phyloP scores from a whole-genome alignment of 306 rosid species.

The Castanea mollissima region DNA sequence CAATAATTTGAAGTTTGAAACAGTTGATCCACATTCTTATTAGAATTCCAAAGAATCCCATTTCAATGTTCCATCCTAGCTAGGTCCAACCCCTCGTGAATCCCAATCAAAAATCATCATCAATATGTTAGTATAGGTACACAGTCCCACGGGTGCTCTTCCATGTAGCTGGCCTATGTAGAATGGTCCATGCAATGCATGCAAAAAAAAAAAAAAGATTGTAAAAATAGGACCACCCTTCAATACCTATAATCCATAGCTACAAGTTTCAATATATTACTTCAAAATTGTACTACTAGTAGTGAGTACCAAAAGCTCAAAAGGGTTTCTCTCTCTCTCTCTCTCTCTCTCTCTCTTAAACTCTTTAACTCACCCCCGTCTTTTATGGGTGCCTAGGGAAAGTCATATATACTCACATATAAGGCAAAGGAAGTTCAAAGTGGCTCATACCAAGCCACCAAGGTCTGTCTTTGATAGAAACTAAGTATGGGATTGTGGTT shows the following conservation, averaged over 20 bases:
- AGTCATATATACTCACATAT: too few species aligned
- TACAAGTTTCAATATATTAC: slow-evolving; percentile 45
- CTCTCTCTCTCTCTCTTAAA: not conserved
- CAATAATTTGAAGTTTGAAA: not conserved
- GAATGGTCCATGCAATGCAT: slow-evolving; percentile 33
- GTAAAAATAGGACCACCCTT: slow-evolving; percentile 47
- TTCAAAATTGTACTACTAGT: slow-evolving; percentile 21
- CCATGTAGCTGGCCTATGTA: not conserved
- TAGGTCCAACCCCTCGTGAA: not conserved
- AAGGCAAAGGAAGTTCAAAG: too few species aligned
- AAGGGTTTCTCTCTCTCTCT: not conserved
- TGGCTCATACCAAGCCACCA: too few species aligned
- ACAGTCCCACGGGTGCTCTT: not conserved
- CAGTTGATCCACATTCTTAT: not conserved
- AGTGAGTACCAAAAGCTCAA: not conserved
- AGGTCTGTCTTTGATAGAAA: not conserved
- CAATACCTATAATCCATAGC: slow-evolving; percentile 11
- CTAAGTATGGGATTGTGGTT: not conserved
- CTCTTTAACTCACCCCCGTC: slow-evolving; percentile 28
- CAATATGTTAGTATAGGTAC: not conserved
- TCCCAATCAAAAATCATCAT: not conserved
- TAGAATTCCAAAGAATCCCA: not conserved
- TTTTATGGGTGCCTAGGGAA: slow-evolving; percentile 32
- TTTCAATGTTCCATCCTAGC: not conserved
- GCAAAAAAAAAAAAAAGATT: not conserved